Conservation (phyloP, 768 basidiomycete species). For the Tephrocybe rancida region DNA sequence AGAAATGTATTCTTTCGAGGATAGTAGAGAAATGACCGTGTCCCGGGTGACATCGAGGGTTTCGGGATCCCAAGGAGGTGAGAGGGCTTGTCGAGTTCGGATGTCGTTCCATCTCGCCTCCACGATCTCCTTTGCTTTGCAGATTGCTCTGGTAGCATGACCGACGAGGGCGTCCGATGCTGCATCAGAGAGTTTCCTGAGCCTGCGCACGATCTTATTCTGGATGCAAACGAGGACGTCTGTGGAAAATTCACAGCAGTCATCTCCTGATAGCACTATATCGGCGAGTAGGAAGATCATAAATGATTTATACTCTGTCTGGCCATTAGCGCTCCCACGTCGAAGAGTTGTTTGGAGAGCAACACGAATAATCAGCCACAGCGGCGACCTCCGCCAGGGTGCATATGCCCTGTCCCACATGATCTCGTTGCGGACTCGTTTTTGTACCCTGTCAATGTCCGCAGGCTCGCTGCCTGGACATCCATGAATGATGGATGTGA, state of each 20-base stretch:
- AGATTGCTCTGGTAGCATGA: constrained; percentile 19
- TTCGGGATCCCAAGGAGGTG: constrained; percentile 24
- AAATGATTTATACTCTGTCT: constrained; percentile 46
- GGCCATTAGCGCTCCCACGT: constrained; percentile 7
- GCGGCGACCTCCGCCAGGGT: constrained; percentile 52
- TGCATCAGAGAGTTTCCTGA: constrained; percentile 37
- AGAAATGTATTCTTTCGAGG: constrained; percentile 28
- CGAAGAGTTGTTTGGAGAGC: constrained; percentile 39
- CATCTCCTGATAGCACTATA: constrained; percentile 24
- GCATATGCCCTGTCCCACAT: constrained; percentile 37
- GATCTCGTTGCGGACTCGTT: constrained; percentile 50
- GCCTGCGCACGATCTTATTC: constrained; percentile 37
- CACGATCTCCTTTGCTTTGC: constrained; percentile 23
- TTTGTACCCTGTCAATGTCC: constrained; percentile 31
- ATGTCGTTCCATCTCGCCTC: constrained; percentile 35
- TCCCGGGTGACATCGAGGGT: constrained; percentile 30
- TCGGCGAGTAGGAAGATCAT: constrained; percentile 41
- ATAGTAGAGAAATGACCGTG: constrained; percentile 31
- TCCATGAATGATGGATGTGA: constrained; percentile 48
- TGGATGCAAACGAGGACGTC: constrained; percentile 38
- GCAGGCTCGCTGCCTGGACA: constrained; percentile 28
- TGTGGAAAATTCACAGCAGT: constrained; percentile 23
- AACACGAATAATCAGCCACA: constrained; percentile 54
- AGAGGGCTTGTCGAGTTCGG: constrained; percentile 22
- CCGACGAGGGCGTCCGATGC: constrained; percentile 19